Conservation (phyloP, 768 basidiomycete genomes). For the Kwoniella bestiolae region DNA sequence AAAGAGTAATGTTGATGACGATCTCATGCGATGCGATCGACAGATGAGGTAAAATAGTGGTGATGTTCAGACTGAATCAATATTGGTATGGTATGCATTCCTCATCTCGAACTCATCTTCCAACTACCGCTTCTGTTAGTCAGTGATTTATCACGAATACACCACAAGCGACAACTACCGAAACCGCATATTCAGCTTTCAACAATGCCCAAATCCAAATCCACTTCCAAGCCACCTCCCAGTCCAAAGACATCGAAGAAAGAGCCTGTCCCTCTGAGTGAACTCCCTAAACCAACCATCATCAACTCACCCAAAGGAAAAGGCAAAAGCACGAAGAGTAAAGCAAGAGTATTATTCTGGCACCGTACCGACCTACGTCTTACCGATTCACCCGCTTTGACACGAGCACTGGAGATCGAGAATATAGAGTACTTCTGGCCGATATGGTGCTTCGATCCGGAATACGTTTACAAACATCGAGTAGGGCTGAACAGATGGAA, state of each 20-base stretch:
- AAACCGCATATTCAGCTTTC: background rate
- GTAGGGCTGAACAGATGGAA: slow-evolving; percentile 57
- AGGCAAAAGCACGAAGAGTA: background rate
- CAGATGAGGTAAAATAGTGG: background rate
- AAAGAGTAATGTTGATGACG: background rate
- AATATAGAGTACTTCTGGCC: slow-evolving; percentile 43
- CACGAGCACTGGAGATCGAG: slow-evolving; percentile 31
- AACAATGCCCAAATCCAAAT: background rate
- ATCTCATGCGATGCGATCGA: background rate
- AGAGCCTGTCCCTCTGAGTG: background rate
- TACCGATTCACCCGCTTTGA: slow-evolving; percentile 54
- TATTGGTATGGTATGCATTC: too few relatives aligned
- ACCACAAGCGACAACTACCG: background rate
- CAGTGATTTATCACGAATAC: background rate
- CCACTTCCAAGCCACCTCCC: background rate
- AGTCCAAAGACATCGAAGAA: background rate
- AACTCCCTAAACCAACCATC: background rate
- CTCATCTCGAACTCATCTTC: too few relatives aligned
- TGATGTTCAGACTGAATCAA: too few relatives aligned
- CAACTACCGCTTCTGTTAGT: too few relatives aligned
- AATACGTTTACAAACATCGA: slow-evolving; percentile 52
- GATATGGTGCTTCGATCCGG: slow-evolving; percentile 56
- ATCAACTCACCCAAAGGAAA: background rate
- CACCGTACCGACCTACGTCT: slow-evolving; percentile 58
- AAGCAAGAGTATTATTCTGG: slow-evolving; percentile 55